Evolutionary conservation across 495 filamentous ascomycete genomes (phyloP), one percentile per base, ranked within the genome.

Genomic region (Aspergillus kassunensis): DNA sequence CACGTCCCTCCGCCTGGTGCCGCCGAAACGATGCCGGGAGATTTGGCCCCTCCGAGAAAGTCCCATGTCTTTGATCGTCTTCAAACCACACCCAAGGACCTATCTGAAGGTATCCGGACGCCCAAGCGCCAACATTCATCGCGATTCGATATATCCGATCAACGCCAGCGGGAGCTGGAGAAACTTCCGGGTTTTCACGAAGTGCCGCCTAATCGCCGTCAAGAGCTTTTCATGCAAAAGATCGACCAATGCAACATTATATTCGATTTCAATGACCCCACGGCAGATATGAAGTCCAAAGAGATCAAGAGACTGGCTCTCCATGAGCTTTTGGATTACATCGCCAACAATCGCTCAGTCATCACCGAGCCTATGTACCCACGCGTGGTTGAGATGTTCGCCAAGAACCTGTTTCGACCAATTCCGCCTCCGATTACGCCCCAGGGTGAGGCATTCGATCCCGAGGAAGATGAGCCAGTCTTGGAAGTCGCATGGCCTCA

Each of bases 161-260:
- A 87, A 63, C 77, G 82, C 42, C 90, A 96, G 65, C 80, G 93
- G 57, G 93, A 99, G 71, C 75, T 99, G 36, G 95, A 97, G 64
- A 99, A 99, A 72, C 76, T 97, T 11, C 91, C 91, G 1, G 92
- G 93, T n/a, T 99, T 99, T 73, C 93, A 97, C 65, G 93, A 99
- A 71, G 93, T 97, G 42, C 86, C 92, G 9, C 95, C 93, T 16
- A 91, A 95, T 56, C 83, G 91, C 30, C 87, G 93, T 45, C 92
- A 99, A 73, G 93, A 97, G 36, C 80, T 99, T 15, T 99, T 99
- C 74, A 96, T 99, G 92, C 91, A 97, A 68, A 99, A 99, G 79
- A 95, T 99, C 62, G 93, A 97, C 63, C 93, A 99, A 70, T 99
- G 93, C 77, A 99, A 99, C 64, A 95, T 99, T 71, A 99, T 99